Conservation (phyloP, 2,329 filamentous ascomycete species). For the Graphiopsis chlorocephala region DNA sequence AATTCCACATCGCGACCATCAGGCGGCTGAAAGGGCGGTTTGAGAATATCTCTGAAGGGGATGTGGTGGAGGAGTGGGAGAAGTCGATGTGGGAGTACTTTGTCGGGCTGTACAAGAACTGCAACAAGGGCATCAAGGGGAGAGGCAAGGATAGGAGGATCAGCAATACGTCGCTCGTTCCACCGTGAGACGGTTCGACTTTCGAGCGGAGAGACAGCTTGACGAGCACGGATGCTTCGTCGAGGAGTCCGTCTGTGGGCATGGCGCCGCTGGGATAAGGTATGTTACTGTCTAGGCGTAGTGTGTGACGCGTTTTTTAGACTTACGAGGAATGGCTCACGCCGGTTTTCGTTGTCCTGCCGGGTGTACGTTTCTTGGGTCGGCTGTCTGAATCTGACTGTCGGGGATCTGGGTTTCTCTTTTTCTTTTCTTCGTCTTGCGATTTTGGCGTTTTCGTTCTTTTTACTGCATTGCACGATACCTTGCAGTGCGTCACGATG, state of each 20-base stretch:
- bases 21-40: conserved; percentile 69
- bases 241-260: background rate
- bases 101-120: conserved; percentile 86
- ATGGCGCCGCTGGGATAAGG: background rate
- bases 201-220: conserved; percentile 24
- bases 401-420: background rate
- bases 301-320: background rate
- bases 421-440: background rate
- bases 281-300: background rate
- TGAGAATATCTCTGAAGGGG: conserved; percentile 58
- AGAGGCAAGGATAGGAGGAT: conserved; percentile 81
- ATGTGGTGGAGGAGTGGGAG: conserved; percentile 65
- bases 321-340: background rate
- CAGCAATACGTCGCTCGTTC: conserved; percentile 27
- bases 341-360: background rate
- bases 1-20: conserved; percentile 78
- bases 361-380: background rate
- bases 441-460: background rate
- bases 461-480: background rate
- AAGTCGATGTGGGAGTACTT: conserved; percentile 83
- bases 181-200: background rate
- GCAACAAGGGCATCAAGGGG: conserved; percentile 97
- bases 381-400: background rate
- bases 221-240: conserved; percentile 6
- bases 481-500: background rate